Percentiles rank a stretch among this genome's conserved stretches.
Conservation (phyloP, 305 asterid genomes). For the Plantago coronopus region DNA sequence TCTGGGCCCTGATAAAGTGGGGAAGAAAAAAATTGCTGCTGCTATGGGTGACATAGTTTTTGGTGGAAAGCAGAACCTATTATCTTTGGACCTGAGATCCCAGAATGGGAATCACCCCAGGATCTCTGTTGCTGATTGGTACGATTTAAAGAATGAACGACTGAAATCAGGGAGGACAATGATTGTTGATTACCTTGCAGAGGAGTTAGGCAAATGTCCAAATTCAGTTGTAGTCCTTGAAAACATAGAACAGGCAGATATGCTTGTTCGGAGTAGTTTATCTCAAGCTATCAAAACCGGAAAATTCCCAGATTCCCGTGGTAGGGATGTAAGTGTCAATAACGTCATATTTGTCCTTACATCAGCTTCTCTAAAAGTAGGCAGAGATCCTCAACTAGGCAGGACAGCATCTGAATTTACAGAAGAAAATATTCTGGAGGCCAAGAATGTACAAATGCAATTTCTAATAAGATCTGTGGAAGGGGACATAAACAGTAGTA, state of each 20-base stretch:
- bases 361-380: constrained; percentile 33
- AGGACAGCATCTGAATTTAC: constrained; percentile 37
- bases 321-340: constrained; percentile 58
- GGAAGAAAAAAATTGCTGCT: constrained; percentile 69
- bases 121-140: constrained; percentile 39
- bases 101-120: constrained; percentile 25
- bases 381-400: constrained; percentile 26
- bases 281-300: constrained; percentile 67
- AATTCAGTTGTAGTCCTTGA: constrained; percentile 66
- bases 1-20: constrained; percentile 78
- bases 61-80: constrained; percentile 44
- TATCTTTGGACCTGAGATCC: constrained; percentile 50
- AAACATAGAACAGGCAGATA: constrained; percentile 75
- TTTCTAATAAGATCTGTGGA: constrained; percentile 32
- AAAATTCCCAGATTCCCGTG: constrained; percentile 60
- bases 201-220: constrained; percentile 56
- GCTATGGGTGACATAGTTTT: constrained; percentile 60
- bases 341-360: constrained; percentile 55
- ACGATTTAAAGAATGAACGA: constrained; percentile 29
- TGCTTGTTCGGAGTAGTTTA: constrained; percentile 55
- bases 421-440: constrained; percentile 64
- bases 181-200: constrained; percentile 66
- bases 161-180: constrained; percentile 56
- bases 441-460: constrained; percentile 60
- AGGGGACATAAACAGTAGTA: constrained; percentile 26